Conservation (phyloP, 257 asterid species). For the Hygrophila difformis region DNA sequence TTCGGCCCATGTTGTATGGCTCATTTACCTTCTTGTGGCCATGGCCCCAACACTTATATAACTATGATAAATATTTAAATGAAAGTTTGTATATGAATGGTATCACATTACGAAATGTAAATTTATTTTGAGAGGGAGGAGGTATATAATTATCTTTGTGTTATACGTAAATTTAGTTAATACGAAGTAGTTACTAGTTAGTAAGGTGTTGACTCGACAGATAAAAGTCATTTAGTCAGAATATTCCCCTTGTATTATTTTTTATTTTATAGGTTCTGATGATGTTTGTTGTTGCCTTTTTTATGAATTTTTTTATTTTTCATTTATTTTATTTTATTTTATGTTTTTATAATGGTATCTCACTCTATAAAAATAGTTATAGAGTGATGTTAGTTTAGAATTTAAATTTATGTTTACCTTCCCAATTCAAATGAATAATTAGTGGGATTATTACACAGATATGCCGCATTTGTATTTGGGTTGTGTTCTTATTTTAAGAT, state of each 20-base stretch:
- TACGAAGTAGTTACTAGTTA: too few relatives aligned
- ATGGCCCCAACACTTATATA: too few relatives aligned
- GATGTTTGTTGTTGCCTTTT: conserved; percentile 11
- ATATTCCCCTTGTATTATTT: not conserved
- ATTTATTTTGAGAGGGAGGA: too few relatives aligned
- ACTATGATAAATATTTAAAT: too few relatives aligned
- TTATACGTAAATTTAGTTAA: too few relatives aligned
- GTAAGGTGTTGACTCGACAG: too few relatives aligned
- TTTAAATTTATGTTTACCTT: not conserved
- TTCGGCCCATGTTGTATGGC: too few relatives aligned
- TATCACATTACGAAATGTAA: too few relatives aligned
- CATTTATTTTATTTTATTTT: not conserved
- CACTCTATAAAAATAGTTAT: not conserved
- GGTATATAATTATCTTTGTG: too few relatives aligned
- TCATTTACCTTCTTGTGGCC: too few relatives aligned
- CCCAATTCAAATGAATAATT: not conserved
- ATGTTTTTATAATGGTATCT: not conserved
- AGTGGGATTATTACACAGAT: not conserved
- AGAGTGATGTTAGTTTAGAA: not conserved
- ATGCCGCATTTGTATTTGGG: not conserved
- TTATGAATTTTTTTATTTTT: conserved; percentile 8
- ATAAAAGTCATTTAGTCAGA: not conserved
- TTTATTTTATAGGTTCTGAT: not conserved
- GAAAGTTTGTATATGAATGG: too few relatives aligned
- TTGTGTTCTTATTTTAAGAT: not conserved